phyloP scores from a whole-genome alignment of 257 asterid species.

The Ilex asprella region DNA sequence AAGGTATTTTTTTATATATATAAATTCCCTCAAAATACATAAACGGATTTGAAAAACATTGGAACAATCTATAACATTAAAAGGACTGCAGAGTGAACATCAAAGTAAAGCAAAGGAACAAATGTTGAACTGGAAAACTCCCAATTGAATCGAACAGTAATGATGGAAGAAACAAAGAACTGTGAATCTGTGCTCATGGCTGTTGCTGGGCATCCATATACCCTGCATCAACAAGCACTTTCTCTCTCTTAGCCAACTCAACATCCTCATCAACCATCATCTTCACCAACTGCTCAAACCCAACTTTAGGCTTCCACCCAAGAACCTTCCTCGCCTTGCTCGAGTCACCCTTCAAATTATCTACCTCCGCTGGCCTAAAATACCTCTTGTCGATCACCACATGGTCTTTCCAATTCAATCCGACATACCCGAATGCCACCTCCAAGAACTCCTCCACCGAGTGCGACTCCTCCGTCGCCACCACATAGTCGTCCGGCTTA shows the following conservation, averaged over 20 bases:
- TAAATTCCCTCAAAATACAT: too few species aligned
- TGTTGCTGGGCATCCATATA: constrained; percentile 96
- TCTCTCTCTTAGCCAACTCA: constrained; percentile 91
- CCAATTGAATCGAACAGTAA: too few species aligned
- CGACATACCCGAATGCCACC: constrained; percentile 74
- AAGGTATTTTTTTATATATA: too few species aligned
- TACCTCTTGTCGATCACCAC: constrained; percentile 82
- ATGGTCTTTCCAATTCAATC: constrained; percentile 84
- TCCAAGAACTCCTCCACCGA: constrained; percentile 82
- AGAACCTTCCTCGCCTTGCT: constrained; percentile 66
- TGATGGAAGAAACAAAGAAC: too few species aligned
- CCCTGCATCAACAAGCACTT: constrained; percentile 95
- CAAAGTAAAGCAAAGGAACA: too few species aligned
- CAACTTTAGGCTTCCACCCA: constrained; percentile 90
- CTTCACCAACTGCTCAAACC: constrained; percentile 84
- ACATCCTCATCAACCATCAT: constrained; percentile 99
- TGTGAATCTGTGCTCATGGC: constrained; percentile 36
- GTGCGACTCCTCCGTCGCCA: constrained; percentile 96
- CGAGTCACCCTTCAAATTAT: constrained; percentile 82
- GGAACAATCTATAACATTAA: too few species aligned
- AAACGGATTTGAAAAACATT: too few species aligned
- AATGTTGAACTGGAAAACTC: too few species aligned
- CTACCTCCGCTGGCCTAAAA: constrained; percentile 89
- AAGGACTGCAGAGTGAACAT: too few species aligned
- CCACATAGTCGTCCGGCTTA: constrained; percentile 90